phyloP scores from a whole-genome alignment of 2,329 filamentous ascomycete species.

The Rutstroemia sydowiana region DNA sequence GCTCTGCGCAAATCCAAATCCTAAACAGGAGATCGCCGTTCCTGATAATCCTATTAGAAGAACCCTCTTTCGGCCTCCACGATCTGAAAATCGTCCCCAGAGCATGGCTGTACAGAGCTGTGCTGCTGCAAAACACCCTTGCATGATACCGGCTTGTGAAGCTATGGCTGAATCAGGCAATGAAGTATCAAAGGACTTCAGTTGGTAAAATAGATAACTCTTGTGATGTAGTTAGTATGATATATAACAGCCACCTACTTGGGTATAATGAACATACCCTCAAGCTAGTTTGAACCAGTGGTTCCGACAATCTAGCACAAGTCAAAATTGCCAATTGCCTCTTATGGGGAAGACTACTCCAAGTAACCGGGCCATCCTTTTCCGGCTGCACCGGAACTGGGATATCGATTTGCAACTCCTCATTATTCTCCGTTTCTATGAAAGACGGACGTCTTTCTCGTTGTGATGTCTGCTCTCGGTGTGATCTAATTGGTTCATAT shows the following conservation, averaged over 20 bases:
- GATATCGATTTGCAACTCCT: slow-evolving; percentile 23
- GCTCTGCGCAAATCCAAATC: slow-evolving; percentile 59
- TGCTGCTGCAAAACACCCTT: slow-evolving; percentile 57
- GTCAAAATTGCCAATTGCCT: slow-evolving; percentile 72
- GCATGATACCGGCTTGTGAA: slow-evolving; percentile 59
- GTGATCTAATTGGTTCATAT: background rate
- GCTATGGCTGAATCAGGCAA: slow-evolving; percentile 43
- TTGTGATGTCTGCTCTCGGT: background rate
- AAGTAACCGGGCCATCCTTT: slow-evolving; percentile 44
- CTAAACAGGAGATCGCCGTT: slow-evolving; percentile 55
- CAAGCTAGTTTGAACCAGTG: slow-evolving; percentile 66
- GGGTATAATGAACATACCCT: slow-evolving; percentile 11
- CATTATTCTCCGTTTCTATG: slow-evolving; percentile 23
- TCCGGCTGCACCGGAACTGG: slow-evolving; percentile 13
- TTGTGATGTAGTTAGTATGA: slow-evolving; percentile 45
- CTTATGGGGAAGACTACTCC: slow-evolving; percentile 71
- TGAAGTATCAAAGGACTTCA: slow-evolving; percentile 50
- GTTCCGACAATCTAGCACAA: slow-evolving; percentile 73
- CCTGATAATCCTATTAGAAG: slow-evolving; percentile 59
- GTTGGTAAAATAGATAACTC: slow-evolving; percentile 67
- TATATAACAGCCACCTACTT: background rate
- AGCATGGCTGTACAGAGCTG: slow-evolving; percentile 64
- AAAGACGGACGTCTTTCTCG: slow-evolving; percentile 12
- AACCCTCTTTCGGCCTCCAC: slow-evolving; percentile 49
- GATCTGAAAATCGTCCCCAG: slow-evolving; percentile 58